Conservation (phyloP, 2,329 filamentous ascomycete genomes). For the Bipolaris oryzae region DNA sequence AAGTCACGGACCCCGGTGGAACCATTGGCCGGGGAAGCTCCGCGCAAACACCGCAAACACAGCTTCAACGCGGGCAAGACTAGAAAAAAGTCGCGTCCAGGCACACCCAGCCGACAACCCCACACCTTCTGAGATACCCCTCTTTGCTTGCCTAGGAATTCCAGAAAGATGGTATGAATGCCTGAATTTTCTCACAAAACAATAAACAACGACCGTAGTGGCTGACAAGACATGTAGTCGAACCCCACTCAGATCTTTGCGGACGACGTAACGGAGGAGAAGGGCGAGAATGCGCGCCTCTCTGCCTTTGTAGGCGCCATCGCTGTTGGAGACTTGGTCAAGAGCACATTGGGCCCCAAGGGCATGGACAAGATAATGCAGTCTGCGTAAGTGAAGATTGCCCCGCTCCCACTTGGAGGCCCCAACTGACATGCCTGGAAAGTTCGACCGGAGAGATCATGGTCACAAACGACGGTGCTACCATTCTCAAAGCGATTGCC, state of each 20-base stretch:
- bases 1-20: slow-evolving; percentile 23
- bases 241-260: slow-evolving; percentile 98
- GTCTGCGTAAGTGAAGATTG: slow-evolving; percentile 72
- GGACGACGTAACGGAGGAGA: slow-evolving; percentile 95
- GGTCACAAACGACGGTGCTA: slow-evolving; percentile 98
- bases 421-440: slow-evolving; percentile 33
- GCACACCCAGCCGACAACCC: slow-evolving; percentile 35
- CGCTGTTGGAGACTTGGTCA: slow-evolving; percentile 94
- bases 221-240: slow-evolving; percentile 39
- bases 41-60: slow-evolving; percentile 36
- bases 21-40: slow-evolving; percentile 26
- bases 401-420: slow-evolving; percentile 1
- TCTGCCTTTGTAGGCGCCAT: slow-evolving; percentile 98
- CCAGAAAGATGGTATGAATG: slow-evolving; percentile 40
- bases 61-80: slow-evolving; percentile 33
- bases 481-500: slow-evolving; percentile 96
- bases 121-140: slow-evolving; percentile 41
- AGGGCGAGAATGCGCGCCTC: slow-evolving; percentile 98
- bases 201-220: not conserved
- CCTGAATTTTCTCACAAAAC: not conserved
- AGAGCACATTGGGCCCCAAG: slow-evolving; percentile 95
- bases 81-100: slow-evolving; percentile 45
- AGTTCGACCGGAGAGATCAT: slow-evolving; percentile 96
- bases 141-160: slow-evolving; percentile 31
- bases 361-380: slow-evolving; percentile 99